Base-by-base conservation (phyloP, 805 yeast species). In the Alloascoidea africana region DNA sequence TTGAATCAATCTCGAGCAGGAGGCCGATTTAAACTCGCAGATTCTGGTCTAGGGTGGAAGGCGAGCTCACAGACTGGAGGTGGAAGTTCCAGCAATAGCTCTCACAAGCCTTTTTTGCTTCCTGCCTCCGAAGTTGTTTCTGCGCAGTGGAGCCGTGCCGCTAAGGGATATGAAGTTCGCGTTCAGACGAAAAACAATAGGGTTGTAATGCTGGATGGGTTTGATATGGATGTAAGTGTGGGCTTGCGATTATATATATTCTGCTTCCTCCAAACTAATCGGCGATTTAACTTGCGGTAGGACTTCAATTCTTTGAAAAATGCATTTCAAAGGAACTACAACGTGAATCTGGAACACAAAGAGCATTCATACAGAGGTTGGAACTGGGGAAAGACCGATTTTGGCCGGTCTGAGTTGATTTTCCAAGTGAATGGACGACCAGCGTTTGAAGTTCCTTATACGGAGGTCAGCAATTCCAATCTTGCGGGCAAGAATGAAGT, bases 31-130 rank as follows among this genome's bases (percentile, higher is more conserved):
- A 84, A 98, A 60, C 73, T 91, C 44, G 95, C 96, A 11, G 91
- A 82, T 44, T 76, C 93, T n/a, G 99, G 99, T 36, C 68, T 91
- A 18, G 99, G 99, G 35, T 91, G 99, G 99, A 89, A 89, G 53
- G 77, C 77, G 0, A 49, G 63, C 3, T 61, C 75, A 2, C 60
- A 68, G 32, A 63, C 64, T 17, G 54, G 70, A 14, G 60, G 67
- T 4, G 68, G 67, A 11, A 63, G 66, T 32, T 58, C 68, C 16
- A 60, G 67, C 32, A 62, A 62, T 17, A 65, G 65, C 40, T 65
- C 71, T 8, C n/a, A n/a, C 8, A 73, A 72, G 36, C 96, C 96
- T n/a, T 84, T 84, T 47, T 63, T 91, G 42, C 64, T 91, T 41
- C 89, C 96, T n/a, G 73, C 84, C 5, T 82, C 83, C 18, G 95